phyloP scores from a whole-genome alignment of 371 early-diverging fungal species.

The Mortierella sp. region DNA sequence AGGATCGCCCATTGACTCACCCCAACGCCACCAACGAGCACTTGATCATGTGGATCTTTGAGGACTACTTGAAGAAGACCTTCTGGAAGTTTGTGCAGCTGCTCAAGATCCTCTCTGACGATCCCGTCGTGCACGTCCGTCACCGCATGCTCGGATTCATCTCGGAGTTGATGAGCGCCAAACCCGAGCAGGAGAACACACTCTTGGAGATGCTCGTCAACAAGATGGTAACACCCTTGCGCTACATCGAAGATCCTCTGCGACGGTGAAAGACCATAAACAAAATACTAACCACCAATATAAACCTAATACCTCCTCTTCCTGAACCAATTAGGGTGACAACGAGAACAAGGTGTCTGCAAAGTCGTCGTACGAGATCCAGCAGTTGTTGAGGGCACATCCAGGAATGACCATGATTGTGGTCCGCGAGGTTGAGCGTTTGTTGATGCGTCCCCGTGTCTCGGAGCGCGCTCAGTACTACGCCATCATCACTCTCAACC shows the following conservation, averaged over 20 bases:
- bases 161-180: conserved; percentile 81
- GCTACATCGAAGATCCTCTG: neutral
- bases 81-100: conserved; percentile 90
- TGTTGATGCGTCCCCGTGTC: conserved; percentile 80
- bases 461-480: conserved; percentile 89
- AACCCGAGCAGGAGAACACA: conserved; percentile 97
- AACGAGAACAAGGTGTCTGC: conserved; percentile 88
- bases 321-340: conserved; percentile 77
- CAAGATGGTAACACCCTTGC: conserved; percentile 72
- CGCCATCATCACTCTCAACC: conserved; percentile 90
- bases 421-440: conserved; percentile 87
- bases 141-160: conserved; percentile 82
- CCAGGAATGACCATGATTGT: conserved; percentile 94
- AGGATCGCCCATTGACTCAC: conserved; percentile 83
- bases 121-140: conserved; percentile 86
- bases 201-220: conserved; percentile 91
- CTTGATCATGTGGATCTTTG: conserved; percentile 91
- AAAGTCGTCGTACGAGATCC: conserved; percentile 82
- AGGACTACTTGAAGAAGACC: conserved; percentile 91
- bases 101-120: conserved; percentile 84
- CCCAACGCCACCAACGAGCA: conserved; percentile 75
- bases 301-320: too few species aligned
- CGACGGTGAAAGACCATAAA: neutral
- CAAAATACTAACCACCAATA: neutral
- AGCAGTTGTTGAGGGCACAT: conserved; percentile 79